A percentile compares a stretch with the other conserved stretches of the same genome.
These are phyloP conservation scores for Borovskyia barvae DNA, from an alignment of 208 protist species.

Conservation along the genomic window DNA sequence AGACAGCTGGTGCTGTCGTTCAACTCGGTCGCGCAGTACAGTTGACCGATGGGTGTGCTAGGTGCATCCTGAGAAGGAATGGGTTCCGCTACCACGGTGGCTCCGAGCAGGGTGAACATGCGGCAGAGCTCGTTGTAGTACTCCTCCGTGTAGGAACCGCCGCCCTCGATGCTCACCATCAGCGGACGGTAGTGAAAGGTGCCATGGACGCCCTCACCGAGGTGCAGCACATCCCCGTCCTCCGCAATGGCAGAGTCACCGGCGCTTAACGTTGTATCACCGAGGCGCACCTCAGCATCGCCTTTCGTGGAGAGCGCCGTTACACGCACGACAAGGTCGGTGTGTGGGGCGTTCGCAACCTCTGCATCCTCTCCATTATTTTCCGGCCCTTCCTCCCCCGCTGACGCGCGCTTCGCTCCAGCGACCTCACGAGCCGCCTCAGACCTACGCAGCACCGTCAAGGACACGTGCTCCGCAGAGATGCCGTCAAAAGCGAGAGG, in stretches of 20 bases:
- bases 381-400: neutral
- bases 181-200: slow-evolving; percentile 68
- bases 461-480: slow-evolving; percentile 40
- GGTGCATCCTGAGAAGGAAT: slow-evolving; percentile 16
- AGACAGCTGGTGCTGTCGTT: slow-evolving; percentile 56
- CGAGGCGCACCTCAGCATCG: slow-evolving; percentile 36
- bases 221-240: slow-evolving; percentile 50
- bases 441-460: slow-evolving; percentile 58
- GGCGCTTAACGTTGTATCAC: slow-evolving; percentile 24
- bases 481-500: slow-evolving; percentile 40
- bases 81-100: slow-evolving; percentile 51
- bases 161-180: slow-evolving; percentile 57
- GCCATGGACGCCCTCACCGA: slow-evolving; percentile 39
- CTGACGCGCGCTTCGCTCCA: neutral
- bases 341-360: slow-evolving; percentile 4
- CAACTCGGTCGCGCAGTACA: slow-evolving; percentile 59
- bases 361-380: slow-evolving; percentile 1
- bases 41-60: slow-evolving; percentile 48
- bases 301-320: slow-evolving; percentile 36
- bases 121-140: slow-evolving; percentile 46
- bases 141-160: slow-evolving; percentile 34
- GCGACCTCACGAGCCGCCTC: slow-evolving; percentile 31
- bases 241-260: slow-evolving; percentile 35
- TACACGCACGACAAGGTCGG: slow-evolving; percentile 61
- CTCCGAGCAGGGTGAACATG: slow-evolving; percentile 67